Conservation (phyloP, 2,329 filamentous ascomycete genomes). For the Sphaerulina musiva region DNA sequence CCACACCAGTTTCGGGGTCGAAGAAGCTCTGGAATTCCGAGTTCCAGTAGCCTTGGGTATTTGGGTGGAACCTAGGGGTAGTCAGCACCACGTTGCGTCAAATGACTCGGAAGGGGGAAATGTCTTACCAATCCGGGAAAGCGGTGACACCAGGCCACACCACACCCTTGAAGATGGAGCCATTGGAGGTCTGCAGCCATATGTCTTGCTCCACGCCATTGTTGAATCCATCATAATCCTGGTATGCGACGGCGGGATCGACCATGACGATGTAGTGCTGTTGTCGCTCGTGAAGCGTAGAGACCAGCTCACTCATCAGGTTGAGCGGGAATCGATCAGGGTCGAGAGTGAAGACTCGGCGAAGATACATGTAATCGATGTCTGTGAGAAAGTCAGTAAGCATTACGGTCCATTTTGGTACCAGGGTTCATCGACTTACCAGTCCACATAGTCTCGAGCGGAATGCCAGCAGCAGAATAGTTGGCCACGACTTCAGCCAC, state of each 20-base stretch:
- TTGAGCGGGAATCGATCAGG: constrained; percentile 56
- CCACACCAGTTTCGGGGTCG: constrained; percentile 55
- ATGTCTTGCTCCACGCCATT: constrained; percentile 53
- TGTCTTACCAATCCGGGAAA: constrained; percentile 50
- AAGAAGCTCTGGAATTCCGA: constrained; percentile 62
- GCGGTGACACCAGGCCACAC: constrained; percentile 63
- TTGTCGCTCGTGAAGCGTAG: constrained; percentile 46
- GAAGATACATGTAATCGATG: constrained; percentile 37
- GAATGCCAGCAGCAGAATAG: constrained; percentile 59
- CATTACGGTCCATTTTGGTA: neutral
- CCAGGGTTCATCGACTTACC: constrained; percentile 41
- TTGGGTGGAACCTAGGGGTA: constrained; percentile 51
- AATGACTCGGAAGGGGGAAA: neutral
- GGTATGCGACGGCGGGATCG: constrained; percentile 54
- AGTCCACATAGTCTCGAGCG: constrained; percentile 67
- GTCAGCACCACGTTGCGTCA: neutral
- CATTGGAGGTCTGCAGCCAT: constrained; percentile 52
- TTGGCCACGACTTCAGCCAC: constrained; percentile 61
- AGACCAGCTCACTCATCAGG: constrained; percentile 56
- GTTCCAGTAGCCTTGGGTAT: constrained; percentile 62
- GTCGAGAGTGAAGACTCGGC: constrained; percentile 59
- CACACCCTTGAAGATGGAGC: constrained; percentile 53
- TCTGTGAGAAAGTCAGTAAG: constrained; percentile 24
- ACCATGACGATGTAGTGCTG: constrained; percentile 58
- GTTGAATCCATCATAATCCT: constrained; percentile 52